These are phyloP conservation scores for Penicillium subrubescens DNA, from an alignment of 495 filamentous ascomycete genomes.

Conservation along the genomic window DNA sequence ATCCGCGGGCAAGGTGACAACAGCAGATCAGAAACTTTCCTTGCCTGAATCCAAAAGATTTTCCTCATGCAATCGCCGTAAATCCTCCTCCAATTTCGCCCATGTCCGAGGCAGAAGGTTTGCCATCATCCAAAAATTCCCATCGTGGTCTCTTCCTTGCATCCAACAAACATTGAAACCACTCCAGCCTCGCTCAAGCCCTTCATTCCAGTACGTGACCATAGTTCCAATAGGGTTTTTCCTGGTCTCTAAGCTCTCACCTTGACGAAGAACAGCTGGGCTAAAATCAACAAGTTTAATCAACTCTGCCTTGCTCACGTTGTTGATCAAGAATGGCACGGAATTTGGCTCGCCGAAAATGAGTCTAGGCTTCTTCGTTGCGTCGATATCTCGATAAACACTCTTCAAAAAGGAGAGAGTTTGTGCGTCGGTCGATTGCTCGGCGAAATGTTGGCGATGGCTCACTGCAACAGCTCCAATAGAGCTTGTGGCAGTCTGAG, in stretches of 20 bases:
- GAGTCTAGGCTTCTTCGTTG: conserved; percentile 3
- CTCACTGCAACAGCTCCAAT: conserved; percentile 18
- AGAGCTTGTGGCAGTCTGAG: not conserved
- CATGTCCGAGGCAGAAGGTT: conserved; percentile 17
- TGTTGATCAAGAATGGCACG: conserved; percentile 17
- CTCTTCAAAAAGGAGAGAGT: conserved; percentile 7
- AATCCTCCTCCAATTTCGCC: conserved; percentile 19
- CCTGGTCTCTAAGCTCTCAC: conserved; percentile 12
- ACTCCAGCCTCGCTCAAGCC: conserved; percentile 10
- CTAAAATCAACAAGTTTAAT: conserved; percentile 17
- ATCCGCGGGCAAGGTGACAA: no score
- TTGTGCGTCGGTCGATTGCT: conserved; percentile 19
- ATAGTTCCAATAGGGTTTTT: conserved; percentile 21
- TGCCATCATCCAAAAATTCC: conserved; percentile 23
- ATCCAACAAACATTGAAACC: conserved; percentile 19
- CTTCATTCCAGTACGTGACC: conserved; percentile 22
- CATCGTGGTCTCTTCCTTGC: conserved; percentile 19
- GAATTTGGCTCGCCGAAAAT: conserved; percentile 17
- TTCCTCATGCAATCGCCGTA: not conserved
- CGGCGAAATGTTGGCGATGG: conserved; percentile 15
- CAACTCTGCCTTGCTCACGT: conserved; percentile 21
- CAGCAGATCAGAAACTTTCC: not conserved
- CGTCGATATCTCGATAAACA: conserved; percentile 15
- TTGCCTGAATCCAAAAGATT: not conserved
- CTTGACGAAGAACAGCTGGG: conserved; percentile 14